A percentile compares a stretch with the other conserved stretches of the same genome.
Conservation (phyloP, 257 asterid species). For the Primulina eburnea region DNA sequence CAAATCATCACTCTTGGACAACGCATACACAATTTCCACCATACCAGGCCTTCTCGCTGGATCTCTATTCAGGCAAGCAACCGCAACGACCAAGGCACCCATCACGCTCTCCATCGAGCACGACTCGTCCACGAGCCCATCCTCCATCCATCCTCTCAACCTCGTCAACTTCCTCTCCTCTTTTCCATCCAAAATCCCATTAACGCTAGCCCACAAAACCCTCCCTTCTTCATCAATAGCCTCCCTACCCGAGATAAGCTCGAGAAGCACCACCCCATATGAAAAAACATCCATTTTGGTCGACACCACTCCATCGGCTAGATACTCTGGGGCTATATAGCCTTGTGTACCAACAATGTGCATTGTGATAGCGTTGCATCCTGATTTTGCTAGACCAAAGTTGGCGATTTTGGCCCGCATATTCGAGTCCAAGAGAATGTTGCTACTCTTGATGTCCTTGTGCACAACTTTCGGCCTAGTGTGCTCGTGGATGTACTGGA, state of each 20-base stretch:
- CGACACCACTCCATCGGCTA: slow-evolving; percentile 74
- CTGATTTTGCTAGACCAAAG: slow-evolving; percentile 88
- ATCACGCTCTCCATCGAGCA: slow-evolving; percentile 52
- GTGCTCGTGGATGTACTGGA: slow-evolving; percentile 94
- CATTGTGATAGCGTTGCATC: slow-evolving; percentile 93
- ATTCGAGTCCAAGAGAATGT: slow-evolving; percentile 79
- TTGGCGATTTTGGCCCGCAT: slow-evolving; percentile 93
- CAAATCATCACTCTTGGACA: slow-evolving; percentile 79
- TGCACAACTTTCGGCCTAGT: slow-evolving; percentile 91
- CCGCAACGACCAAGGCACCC: slow-evolving; percentile 59
- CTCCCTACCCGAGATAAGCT: slow-evolving; percentile 69
- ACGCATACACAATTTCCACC: slow-evolving; percentile 91
- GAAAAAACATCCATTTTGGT: slow-evolving; percentile 87
- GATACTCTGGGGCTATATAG: slow-evolving; percentile 80
- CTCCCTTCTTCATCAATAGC: slow-evolving; percentile 64
- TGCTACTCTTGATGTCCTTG: slow-evolving; percentile 88
- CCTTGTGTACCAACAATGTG: slow-evolving; percentile 98
- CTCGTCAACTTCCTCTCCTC: slow-evolving; percentile 47
- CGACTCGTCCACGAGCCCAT: slow-evolving; percentile 39
- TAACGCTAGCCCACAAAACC: slow-evolving; percentile 51
- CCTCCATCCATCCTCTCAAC: slow-evolving; percentile 71
- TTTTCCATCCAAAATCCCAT: slow-evolving; percentile 43
- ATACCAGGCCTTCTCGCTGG: slow-evolving; percentile 81
- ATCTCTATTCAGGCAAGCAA: slow-evolving; percentile 70
- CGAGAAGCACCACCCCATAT: slow-evolving; percentile 83